Evolutionary conservation across 2,329 filamentous ascomycete genomes (phyloP), one percentile per base, ranked within the genome.

Genomic region (Pseudocercospora fijiensis): DNA sequence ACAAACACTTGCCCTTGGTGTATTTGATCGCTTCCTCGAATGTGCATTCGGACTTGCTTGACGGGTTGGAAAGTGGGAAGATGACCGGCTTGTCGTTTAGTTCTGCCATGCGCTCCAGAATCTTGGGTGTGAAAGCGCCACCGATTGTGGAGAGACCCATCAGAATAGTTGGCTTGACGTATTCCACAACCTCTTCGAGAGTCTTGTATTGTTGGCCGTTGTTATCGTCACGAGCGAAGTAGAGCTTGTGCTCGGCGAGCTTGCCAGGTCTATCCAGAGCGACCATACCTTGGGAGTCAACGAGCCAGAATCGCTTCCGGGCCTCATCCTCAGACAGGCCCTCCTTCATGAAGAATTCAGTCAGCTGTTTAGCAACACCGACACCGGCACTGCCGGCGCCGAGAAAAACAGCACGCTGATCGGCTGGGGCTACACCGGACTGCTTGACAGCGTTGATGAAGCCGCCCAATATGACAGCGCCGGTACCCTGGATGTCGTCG

Each of bases 401-500:
- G 79, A 98, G 90, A 83, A 99, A 99, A 70, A 98, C 92, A 41
- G 96, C 90, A 61, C 90, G 90, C 79, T 99, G 95, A 74, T 98
- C 92, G 79, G 92, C 90, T 57, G 93, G 81, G 27, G 92, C 90
- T 16, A 96, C 87, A 58, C 89, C 90, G 13, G 92, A 96, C 65
- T 91, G 86, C 80, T 94, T 94, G 65, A 96, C 92, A 27, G 84
- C 84, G 69, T 84, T 86, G 79, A 90, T 86, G 77, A 90, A 84
- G 71, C 94, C 94, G 68, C 86, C 94, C 61, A 97, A 85, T 66
- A 98, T 92, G 74, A 99, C 95, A 67, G 94, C 92, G 72, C 95
- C 95, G 71, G 95, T 98, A 70, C 94, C 94, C 82, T 98, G 94
- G 75, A 99, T 95, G 76, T 99, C 94, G 75, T 98, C 95, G 78